Conservation (phyloP, 2,329 filamentous ascomycete species). For the Arthrocladium fulminans region DNA sequence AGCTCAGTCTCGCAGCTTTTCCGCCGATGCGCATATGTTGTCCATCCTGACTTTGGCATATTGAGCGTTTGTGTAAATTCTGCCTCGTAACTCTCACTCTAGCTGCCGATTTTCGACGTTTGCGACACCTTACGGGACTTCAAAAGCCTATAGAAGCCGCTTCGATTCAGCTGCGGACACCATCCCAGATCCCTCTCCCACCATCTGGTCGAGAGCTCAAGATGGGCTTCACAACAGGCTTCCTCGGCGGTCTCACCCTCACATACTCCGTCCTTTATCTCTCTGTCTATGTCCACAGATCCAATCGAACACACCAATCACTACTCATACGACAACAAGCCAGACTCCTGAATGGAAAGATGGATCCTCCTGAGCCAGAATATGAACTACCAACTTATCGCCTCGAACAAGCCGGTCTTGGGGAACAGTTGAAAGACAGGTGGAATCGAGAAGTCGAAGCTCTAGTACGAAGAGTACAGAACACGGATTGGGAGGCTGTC, state of each 20-base stretch:
- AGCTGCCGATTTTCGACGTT: too few species aligned
- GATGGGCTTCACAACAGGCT: constrained; percentile 68
- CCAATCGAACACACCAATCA: constrained; percentile 49
- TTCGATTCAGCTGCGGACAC: too few species aligned
- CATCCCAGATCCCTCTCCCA: neutral
- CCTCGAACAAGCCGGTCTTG: constrained; percentile 46
- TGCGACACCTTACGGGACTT: too few species aligned
- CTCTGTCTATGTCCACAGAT: constrained; percentile 59
- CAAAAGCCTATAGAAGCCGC: too few species aligned
- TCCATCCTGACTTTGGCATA: too few species aligned
- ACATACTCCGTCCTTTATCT: constrained; percentile 67
- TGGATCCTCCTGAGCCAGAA: constrained; percentile 26
- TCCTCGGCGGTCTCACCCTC: constrained; percentile 67
- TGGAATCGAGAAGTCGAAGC: constrained; percentile 69
- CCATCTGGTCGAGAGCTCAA: constrained; percentile 8
- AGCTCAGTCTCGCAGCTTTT: too few species aligned
- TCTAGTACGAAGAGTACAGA: constrained; percentile 57
- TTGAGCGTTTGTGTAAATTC: too few species aligned
- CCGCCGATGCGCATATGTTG: too few species aligned
- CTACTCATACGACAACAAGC: constrained; percentile 37
- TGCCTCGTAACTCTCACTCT: too few species aligned
- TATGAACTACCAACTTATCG: constrained; percentile 23
- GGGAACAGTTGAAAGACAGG: constrained; percentile 62
- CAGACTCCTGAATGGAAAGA: constrained; percentile 33
- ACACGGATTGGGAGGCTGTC: constrained; percentile 48